Percentiles rank a stretch among this genome's conserved stretches.
Evolutionary conservation across 768 basidiomycete genomes (phyloP).

Genomic region (Hygrocybe punicea): DNA sequence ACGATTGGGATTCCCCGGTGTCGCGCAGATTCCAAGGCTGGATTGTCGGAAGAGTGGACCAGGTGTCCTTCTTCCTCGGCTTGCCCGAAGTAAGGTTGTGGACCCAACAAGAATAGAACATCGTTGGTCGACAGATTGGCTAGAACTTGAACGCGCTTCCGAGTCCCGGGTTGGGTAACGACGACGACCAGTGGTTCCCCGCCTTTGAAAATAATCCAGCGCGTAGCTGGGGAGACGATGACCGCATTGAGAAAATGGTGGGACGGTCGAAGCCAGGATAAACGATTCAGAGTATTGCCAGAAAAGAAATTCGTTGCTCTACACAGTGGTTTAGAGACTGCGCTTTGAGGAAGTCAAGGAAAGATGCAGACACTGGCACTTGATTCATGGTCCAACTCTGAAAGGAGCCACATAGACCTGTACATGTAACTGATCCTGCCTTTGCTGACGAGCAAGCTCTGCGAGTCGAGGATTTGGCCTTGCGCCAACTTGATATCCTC

Average conservation of each 20-base stretch:
- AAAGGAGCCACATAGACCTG: no score
- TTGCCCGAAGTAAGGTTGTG: slow-evolving; percentile 70
- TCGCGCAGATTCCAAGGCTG: slow-evolving; percentile 52
- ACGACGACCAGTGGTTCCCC: slow-evolving; percentile 62
- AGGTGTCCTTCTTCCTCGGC: slow-evolving; percentile 46
- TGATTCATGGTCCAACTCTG: no score
- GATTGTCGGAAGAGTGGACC: slow-evolving; percentile 29
- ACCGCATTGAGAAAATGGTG: slow-evolving; percentile 73
- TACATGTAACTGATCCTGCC: no score
- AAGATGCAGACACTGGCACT: no score
- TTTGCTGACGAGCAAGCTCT: no score
- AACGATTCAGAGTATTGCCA: slow-evolving; percentile 74
- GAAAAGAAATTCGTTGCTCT: slow-evolving; percentile 35
- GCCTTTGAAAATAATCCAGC: slow-evolving; percentile 75
- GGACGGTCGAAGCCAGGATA: slow-evolving; percentile 78
- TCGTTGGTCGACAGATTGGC: slow-evolving; percentile 59
- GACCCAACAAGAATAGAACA: slow-evolving; percentile 62
- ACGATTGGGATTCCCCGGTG: slow-evolving; percentile 59
- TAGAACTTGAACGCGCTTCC: slow-evolving; percentile 33
- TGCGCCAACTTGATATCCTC: no score
- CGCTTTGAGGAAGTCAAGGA: no score
- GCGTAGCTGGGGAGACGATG: slow-evolving; percentile 52
- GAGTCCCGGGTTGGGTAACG: slow-evolving; percentile 23
- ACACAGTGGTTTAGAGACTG: no score
- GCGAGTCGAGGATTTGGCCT: no score